A percentile compares a stretch with the other conserved stretches of the same genome.
These are phyloP conservation scores for Tuber melanosporum DNA, from an alignment of 495 filamentous ascomycete species.

Conservation along the genomic window DNA sequence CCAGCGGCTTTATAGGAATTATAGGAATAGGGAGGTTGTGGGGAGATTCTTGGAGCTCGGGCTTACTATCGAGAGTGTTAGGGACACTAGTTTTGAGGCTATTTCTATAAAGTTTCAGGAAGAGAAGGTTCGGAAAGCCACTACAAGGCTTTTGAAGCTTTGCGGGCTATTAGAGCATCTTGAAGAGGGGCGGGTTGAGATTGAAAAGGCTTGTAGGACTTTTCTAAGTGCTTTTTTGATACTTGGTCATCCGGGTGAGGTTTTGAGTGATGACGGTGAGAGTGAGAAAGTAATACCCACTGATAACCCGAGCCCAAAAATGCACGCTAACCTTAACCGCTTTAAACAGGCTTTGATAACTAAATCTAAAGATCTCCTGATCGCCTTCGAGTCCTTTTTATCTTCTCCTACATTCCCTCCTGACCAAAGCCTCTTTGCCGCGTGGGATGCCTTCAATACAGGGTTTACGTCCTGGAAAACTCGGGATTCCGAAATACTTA, in stretches of 20 bases:
- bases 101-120: slow-evolving; percentile 71
- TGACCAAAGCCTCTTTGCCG: slow-evolving; percentile 57
- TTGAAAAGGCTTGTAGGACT: slow-evolving; percentile 73
- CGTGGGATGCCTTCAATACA: slow-evolving; percentile 76
- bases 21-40: slow-evolving; percentile 55
- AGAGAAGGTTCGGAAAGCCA: slow-evolving; percentile 61
- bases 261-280: slow-evolving; percentile 73
- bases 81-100: slow-evolving; percentile 71
- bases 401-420: slow-evolving; percentile 56
- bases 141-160: slow-evolving; percentile 65
- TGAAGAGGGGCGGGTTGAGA: slow-evolving; percentile 56
- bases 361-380: slow-evolving; percentile 79
- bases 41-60: slow-evolving; percentile 62
- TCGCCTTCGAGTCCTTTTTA: slow-evolving; percentile 72
- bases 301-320: slow-evolving; percentile 34
- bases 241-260: slow-evolving; percentile 82
- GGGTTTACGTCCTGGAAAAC: slow-evolving; percentile 95
- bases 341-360: slow-evolving; percentile 63
- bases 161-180: slow-evolving; percentile 61
- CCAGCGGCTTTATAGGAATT: slow-evolving; percentile 68
- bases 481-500: slow-evolving; percentile 77
- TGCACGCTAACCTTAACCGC: slow-evolving; percentile 45
- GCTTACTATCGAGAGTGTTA: slow-evolving; percentile 66
- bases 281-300: slow-evolving; percentile 63
- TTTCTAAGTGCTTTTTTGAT: slow-evolving; percentile 93